Evolutionary conservation across 441 rosid genomes (phyloP).

Genomic region (Arabidopsis lyrata): DNA sequence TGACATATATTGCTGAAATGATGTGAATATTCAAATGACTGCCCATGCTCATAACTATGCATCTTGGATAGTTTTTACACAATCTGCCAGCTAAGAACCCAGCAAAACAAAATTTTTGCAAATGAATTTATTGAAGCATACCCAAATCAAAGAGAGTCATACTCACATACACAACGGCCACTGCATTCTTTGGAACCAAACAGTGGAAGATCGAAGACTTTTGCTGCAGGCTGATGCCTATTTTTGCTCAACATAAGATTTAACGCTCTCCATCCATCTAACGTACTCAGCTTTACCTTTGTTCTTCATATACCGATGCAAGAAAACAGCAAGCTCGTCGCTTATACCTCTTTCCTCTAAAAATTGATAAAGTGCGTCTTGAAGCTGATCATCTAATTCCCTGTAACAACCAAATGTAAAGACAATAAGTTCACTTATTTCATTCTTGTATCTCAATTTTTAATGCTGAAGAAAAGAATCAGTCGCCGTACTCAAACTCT

Average conservation of each 20-base stretch:
- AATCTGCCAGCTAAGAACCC: constrained; percentile 29
- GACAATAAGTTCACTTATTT: constrained; percentile 2
- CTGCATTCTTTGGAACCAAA: constrained; percentile 5
- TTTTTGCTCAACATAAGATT: constrained; percentile 65
- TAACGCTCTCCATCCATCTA: constrained; percentile 76
- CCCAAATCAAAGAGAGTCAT: constrained; percentile 13
- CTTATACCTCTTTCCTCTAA: constrained; percentile 71
- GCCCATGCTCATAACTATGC: neutral
- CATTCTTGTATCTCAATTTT: neutral
- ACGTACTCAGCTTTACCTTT: constrained; percentile 65
- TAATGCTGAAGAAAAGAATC: constrained; percentile 13
- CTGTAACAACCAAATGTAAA: constrained; percentile 53
- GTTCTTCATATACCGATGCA: constrained; percentile 77
- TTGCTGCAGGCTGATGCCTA: constrained; percentile 37
- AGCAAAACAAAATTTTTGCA: constrained; percentile 1
- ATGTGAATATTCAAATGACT: neutral
- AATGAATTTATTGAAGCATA: constrained; percentile 19
- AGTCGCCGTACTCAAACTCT: constrained; percentile 63
- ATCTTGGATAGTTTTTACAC: constrained; percentile 11
- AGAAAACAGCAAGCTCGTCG: constrained; percentile 71
- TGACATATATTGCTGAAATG: constrained; percentile 4
- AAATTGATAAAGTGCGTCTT: constrained; percentile 65
- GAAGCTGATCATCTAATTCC: constrained; percentile 83
- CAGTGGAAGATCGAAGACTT: neutral
- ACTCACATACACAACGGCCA: constrained; percentile 22